Evolutionary conservation across 208 protist species (phyloP), one percentile per base, ranked within the genome.

Genomic region (Acanthamoeba healyi): DNA sequence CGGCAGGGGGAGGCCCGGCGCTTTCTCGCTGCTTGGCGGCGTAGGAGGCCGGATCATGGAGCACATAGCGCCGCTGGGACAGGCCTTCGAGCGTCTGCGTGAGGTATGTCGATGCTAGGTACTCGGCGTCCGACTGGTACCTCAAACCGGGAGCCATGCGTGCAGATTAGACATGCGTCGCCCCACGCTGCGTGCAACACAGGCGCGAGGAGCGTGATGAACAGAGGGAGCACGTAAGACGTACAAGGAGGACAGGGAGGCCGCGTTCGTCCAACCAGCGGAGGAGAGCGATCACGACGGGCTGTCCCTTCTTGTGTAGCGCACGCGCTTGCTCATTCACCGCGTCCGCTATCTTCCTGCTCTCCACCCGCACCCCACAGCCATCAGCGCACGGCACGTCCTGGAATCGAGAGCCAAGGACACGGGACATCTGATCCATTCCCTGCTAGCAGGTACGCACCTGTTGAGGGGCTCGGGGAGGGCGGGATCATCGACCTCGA

Each of bases 311-410:
- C 26, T 19, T 5, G n/a, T 58, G 77, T 26, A 86, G 26, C 7
- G 17, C 12, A 19, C 40, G 24, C 9, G 77, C 77, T n/a, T 49
- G 40, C 32, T 86, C 38, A 24, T 42, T 86, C 7, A 86, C 2
- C 77, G 77, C 46, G 19, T n/a, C 12, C 26, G 77, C 32, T 19
- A 86, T 86, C 46, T 86, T 86, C 77, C 77, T 86, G 77, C 46
- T n/a, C 22, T 10, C 34, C 34, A 72, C 63, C n/a, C 29, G n/a
- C 24, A 38, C 22, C 54, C 17, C 17, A 2, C 54, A 15, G 54
- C 54, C 4, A 61, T 61, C 54, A 61, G 15, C n/a, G n/a, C n/a
- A n/a, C n/a, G n/a, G n/a, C n/a, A n/a, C n/a, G n/a, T n/a, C n/a
- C n/a, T n/a, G n/a, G n/a, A n/a, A n/a, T n/a, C n/a, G n/a, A n/a